phyloP scores from a whole-genome alignment of 2,329 filamentous ascomycete species.

The Byssoonygena ceratinophila region DNA sequence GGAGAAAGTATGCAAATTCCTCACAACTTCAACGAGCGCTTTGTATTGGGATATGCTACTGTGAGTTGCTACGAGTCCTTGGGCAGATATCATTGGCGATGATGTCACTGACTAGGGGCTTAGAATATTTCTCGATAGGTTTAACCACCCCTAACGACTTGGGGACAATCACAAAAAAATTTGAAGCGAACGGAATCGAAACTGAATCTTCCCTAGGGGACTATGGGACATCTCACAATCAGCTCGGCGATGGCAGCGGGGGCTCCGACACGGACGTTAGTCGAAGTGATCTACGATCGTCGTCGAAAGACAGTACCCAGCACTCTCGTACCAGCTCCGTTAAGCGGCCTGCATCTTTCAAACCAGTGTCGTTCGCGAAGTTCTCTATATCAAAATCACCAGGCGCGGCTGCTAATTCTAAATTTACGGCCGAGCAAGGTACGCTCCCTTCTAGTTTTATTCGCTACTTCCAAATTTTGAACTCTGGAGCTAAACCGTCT shows the following conservation, averaged over 20 bases:
- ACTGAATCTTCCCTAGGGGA: constrained; percentile 31
- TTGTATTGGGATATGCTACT: constrained; percentile 12
- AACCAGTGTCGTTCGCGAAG: constrained; percentile 57
- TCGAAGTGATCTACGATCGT: constrained; percentile 41
- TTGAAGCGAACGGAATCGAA: constrained; percentile 31
- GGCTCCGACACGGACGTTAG: constrained; percentile 56
- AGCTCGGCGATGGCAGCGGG: constrained; percentile 38
- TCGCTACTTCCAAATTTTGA: constrained; percentile 1
- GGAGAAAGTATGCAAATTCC: constrained; percentile 3
- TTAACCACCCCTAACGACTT: constrained; percentile 6
- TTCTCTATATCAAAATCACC: constrained; percentile 54
- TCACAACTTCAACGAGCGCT: background rate
- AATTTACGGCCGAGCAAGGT: constrained; percentile 46
- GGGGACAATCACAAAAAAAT: constrained; percentile 21
- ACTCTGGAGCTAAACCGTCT: background rate
- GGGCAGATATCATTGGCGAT: background rate
- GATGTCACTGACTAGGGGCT: background rate
- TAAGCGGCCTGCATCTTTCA: constrained; percentile 54
- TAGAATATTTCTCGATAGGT: constrained; percentile 7
- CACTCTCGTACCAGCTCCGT: constrained; percentile 40
- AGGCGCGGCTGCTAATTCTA: constrained; percentile 41
- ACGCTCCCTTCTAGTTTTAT: constrained; percentile 16
- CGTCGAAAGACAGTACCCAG: constrained; percentile 34
- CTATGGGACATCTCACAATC: constrained; percentile 28
- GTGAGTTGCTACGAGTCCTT: constrained; percentile 28